Conservation (phyloP, 441 rosid genomes). For the Arabidopsis lyrata region DNA sequence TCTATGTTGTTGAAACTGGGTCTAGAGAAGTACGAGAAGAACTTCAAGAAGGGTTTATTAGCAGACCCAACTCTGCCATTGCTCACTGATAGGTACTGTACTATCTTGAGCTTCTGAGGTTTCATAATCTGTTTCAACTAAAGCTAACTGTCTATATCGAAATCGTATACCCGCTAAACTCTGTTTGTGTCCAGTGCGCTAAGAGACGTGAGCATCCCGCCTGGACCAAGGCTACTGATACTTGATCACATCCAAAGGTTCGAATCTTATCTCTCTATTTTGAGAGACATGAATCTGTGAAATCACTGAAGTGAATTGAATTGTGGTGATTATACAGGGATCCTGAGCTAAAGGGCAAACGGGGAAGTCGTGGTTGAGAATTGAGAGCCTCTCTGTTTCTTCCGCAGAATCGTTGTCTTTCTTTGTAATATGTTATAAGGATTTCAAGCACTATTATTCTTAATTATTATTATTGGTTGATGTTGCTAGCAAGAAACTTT, state of each 20-base stretch:
- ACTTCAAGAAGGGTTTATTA: conserved; percentile 87
- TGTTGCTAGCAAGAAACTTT: conserved; percentile 22
- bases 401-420: conserved; percentile 2
- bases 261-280: conserved; percentile 30
- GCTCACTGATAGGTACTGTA: conserved; percentile 84
- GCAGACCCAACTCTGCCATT: conserved; percentile 87
- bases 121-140: conserved; percentile 11
- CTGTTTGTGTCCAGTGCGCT: conserved; percentile 67
- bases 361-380: conserved; percentile 51
- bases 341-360: conserved; percentile 62
- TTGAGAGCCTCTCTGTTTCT: neutral
- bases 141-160: neutral
- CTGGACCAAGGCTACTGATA: conserved; percentile 94
- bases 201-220: conserved; percentile 91
- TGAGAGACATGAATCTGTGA: conserved; percentile 29
- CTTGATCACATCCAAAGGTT: conserved; percentile 88
- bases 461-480: conserved; percentile 13
- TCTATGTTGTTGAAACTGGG: conserved; percentile 74
- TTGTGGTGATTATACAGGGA: conserved; percentile 53
- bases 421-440: conserved; percentile 18
- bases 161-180: neutral
- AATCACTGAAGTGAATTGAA: neutral
- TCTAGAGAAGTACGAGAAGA: conserved; percentile 84
- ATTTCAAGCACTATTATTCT: conserved; percentile 20
- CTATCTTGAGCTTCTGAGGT: neutral